Evolutionary conservation across 1,139 yeast genomes (phyloP), one percentile per base, ranked within the genome.

Genomic region (Nakaseomyces sp.): DNA sequence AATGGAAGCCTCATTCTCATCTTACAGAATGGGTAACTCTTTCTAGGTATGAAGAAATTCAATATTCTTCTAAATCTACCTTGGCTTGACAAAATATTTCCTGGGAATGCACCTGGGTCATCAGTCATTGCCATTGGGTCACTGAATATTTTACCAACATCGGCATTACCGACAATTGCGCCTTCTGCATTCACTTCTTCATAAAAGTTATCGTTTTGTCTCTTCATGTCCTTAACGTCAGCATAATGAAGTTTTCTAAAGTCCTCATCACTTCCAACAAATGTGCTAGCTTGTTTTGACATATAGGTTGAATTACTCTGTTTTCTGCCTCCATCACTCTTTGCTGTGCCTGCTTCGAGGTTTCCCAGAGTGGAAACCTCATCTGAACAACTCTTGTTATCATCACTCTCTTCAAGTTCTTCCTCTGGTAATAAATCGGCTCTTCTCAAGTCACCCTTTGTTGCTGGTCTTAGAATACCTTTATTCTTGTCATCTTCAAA

Each of bases 31-130:
- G 60, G 57, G 48, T 64, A 66, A 28, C 57, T 56, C 40, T 52
- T 56, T 47, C 51, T 51, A 50, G 72, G 72, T 17, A 53, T 53
- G 56, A 73, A 48, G 57, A 63, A 52, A 47, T 61, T 47, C 57
- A 66, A 43, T 47, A 61, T 20, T 47, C 69, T 49, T 46, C 46
- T 51, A 4, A 42, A 41, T 38, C 48, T 30, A 15, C 51, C 26
- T 15, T 40, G 35, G n/a, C 50, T 44, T 15, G 41, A 41, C 17
- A 47, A 41, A 5, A 49, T 17, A 44, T 55, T 53, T 15, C 52
- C 48, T 20, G 62, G 61, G 47, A 54, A 53, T 5, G 58, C 55
- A 6, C 36, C 37, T 5, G 50, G 50, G 8, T 44, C 49, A 18
- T 50, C 41, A 12, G 47, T 45, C 33, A 56, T 42, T 4, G 60